Percentiles rank a stretch among this genome's conserved stretches.
Evolutionary conservation across 2,329 filamentous ascomycete species (phyloP).

Genomic region (Fusarium sublunatum): DNA sequence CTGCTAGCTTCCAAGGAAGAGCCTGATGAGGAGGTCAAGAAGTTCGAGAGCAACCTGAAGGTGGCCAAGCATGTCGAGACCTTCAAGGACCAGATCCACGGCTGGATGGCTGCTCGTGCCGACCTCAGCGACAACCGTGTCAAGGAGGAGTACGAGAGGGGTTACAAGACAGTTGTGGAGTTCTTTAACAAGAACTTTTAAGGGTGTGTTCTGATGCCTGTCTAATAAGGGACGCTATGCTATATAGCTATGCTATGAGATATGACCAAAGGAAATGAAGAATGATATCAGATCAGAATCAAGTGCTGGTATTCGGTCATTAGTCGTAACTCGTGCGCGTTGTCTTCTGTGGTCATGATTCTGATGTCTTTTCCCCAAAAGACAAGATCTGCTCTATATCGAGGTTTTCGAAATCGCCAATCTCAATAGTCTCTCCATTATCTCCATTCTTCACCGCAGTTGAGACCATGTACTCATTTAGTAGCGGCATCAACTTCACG

Average conservation of each 20-base stretch:
- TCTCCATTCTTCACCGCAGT: conserved; percentile 60
- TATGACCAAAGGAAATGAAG: conserved; percentile 15
- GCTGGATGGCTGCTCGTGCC: conserved; percentile 77
- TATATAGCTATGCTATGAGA: conserved; percentile 23
- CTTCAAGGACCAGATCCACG: conserved; percentile 76
- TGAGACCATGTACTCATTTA: conserved; percentile 67
- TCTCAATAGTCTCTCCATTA: conserved; percentile 53
- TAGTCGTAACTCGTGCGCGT: conserved; percentile 6
- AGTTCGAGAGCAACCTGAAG: conserved; percentile 65
- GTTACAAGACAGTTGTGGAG: conserved; percentile 67
- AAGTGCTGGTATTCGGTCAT: background rate
- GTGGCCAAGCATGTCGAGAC: conserved; percentile 71
- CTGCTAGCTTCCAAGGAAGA: conserved; percentile 76
- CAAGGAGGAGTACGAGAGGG: conserved; percentile 71
- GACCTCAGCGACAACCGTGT: conserved; percentile 67
- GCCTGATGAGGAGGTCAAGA: conserved; percentile 63
- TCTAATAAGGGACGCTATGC: background rate
- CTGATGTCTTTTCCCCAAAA: conserved; percentile 53
- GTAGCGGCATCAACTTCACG: conserved; percentile 52
- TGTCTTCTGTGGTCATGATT: conserved; percentile 3
- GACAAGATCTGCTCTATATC: conserved; percentile 59
- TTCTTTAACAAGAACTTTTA: conserved; percentile 67
- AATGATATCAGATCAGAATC: background rate
- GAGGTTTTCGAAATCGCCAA: conserved; percentile 58
- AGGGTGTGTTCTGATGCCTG: background rate